Evolutionary conservation across 225 moss, liverwort and hornwort species (phyloP), one percentile per base, ranked within the genome.

Genomic region (Takakia lepidozioides): DNA sequence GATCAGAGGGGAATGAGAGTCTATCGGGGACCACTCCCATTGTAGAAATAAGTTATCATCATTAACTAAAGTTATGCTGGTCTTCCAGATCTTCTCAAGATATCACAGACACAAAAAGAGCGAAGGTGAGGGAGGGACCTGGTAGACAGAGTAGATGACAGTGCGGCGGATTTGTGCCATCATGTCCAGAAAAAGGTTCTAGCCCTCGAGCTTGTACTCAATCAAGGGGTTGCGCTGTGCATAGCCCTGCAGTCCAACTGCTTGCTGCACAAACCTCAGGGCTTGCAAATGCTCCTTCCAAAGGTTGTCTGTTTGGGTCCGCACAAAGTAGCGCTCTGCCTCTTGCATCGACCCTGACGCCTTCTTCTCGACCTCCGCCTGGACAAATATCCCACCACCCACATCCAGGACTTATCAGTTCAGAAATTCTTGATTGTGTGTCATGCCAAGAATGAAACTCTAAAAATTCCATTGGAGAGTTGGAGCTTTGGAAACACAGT

Each of bases 281-380:
- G 95, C 95, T 75, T 98, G 95, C 25, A 98, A 68, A 69, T 98
- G 95, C 55, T 98, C 95, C 63, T 98, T 98, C 95, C 95, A 98
- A 20, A 90, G 58, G 28, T 98, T 98, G 46, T 98, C 95, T 17
- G 84, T 98, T 67, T 98, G 95, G 28, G 90, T 84, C 27, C 90
- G 77, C 35, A 98, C 95, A 35, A 98, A 98, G 57, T 87, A 90
- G 19, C 90, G 76, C 61, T 98, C 90, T 15, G 95, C 95, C 69
- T 98, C 90, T 69, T 90, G 87, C 78, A 87, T 85, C 7, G 90
- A 63, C 19, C 95, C 95, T 64, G 82, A 77, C 22, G 79, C 95
- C 61, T 72, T 80, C 45, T 55, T 66, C 46, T 90, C 87, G 4
- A 98, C 78, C 43, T 21, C 51, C 46, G 56, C 41, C 89, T 89